Evolutionary conservation across 2,329 filamentous ascomycete genomes (phyloP).

Genomic region (Coniella lustricola): DNA sequence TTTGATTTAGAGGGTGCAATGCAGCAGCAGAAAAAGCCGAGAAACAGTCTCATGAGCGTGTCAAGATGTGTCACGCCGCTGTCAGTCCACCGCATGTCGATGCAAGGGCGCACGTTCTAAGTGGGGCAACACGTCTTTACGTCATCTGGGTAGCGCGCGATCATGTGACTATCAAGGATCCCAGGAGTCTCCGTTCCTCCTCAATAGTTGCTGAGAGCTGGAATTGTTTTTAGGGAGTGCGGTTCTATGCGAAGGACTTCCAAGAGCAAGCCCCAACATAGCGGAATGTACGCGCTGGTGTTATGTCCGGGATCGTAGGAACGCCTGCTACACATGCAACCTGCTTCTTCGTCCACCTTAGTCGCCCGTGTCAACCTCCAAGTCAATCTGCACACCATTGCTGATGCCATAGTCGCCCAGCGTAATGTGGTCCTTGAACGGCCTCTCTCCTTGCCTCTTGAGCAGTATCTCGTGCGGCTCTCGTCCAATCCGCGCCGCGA

Average conservation of each 20-base stretch:
- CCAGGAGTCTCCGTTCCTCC: neutral
- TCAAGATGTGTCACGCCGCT: too few species aligned
- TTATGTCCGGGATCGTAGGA: too few species aligned
- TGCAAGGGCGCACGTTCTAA: conserved; percentile 10
- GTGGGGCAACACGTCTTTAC: neutral
- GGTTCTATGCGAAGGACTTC: too few species aligned
- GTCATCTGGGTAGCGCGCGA: neutral
- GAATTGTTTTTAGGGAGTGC: too few species aligned
- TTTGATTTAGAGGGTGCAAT: too few species aligned
- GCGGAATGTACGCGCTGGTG: too few species aligned
- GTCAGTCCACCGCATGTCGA: neutral
- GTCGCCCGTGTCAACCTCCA: conserved; percentile 56
- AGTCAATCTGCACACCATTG: conserved; percentile 69
- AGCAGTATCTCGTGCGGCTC: conserved; percentile 87
- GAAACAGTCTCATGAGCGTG: too few species aligned
- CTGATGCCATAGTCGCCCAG: conserved; percentile 91
- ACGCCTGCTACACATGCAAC: neutral
- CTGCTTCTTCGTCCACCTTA: conserved; percentile 25
- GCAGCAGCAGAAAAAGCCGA: too few species aligned
- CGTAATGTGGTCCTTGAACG: conserved; percentile 86
- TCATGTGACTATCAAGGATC: conserved; percentile 3
- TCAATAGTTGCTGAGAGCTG: too few species aligned
- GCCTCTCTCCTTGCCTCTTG: conserved; percentile 84
- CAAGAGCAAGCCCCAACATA: too few species aligned
- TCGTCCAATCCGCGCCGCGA: conserved; percentile 80